Conservation (phyloP, 2,329 filamentous ascomycete species). For the Torrubiellomyces zombiae region DNA sequence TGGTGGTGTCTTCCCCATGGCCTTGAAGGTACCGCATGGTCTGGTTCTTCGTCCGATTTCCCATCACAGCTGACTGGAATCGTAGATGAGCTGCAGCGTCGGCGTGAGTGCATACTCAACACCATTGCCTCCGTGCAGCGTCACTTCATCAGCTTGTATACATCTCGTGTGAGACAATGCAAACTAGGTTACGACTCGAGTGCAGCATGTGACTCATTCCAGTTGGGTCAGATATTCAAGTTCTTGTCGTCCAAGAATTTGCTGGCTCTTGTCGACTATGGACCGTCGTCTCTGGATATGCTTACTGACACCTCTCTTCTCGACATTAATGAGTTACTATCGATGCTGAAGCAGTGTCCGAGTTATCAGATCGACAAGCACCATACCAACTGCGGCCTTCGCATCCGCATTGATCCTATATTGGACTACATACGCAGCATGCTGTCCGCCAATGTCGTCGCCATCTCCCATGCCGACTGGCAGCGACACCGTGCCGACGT, state of each 20-base stretch:
- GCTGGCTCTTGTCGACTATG: conserved; percentile 40
- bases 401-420: conserved; percentile 47
- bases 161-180: conserved; percentile 51
- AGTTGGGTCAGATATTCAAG: conserved; percentile 61
- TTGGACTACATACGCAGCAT: conserved; percentile 47
- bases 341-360: conserved; percentile 46
- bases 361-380: conserved; percentile 59
- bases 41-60: neutral
- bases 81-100: conserved; percentile 48
- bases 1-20: conserved; percentile 61
- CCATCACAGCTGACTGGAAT: too few species aligned
- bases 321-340: conserved; percentile 45
- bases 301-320: conserved; percentile 34
- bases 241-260: conserved; percentile 49
- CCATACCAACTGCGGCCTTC: conserved; percentile 56
- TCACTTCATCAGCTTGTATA: conserved; percentile 52
- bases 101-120: conserved; percentile 49
- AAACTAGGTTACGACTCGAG: conserved; percentile 60
- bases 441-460: conserved; percentile 28
- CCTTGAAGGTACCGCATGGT: conserved; percentile 38
- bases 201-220: conserved; percentile 57
- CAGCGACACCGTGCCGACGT: conserved; percentile 19
- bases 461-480: conserved; percentile 29
- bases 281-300: conserved; percentile 25
- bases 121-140: conserved; percentile 52